These are phyloP conservation scores for Arachis monticola DNA, from an alignment of 331 rosid species.

Conservation along the genomic window DNA sequence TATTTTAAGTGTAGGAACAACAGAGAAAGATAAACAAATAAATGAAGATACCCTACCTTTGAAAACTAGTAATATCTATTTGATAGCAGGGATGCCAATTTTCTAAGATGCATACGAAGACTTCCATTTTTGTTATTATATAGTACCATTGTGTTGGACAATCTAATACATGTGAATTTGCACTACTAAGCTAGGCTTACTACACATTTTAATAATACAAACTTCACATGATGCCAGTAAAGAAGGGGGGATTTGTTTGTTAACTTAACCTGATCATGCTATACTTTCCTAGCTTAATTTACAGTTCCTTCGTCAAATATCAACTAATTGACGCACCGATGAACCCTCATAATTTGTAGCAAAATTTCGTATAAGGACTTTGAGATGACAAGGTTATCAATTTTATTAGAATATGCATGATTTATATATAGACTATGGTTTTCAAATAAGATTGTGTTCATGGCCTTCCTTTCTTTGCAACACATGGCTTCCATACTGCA, in stretches of 20 bases:
- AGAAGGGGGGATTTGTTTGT: background rate
- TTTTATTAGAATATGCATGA: background rate
- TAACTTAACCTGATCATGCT: background rate
- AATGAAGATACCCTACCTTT: background rate
- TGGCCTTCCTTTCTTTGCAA: slow-evolving; percentile 3
- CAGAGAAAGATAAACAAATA: background rate
- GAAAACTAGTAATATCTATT: slow-evolving; percentile 18
- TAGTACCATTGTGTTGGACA: background rate
- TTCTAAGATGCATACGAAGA: slow-evolving; percentile 18
- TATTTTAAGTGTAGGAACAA: background rate
- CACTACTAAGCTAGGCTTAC: background rate
- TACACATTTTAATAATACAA: background rate
- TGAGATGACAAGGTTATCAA: slow-evolving; percentile 4
- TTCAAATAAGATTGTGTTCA: background rate
- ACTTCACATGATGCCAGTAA: background rate
- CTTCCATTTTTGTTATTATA: background rate
- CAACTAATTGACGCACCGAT: background rate
- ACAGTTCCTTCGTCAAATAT: background rate
- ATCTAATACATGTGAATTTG: background rate
- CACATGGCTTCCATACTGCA: slow-evolving; percentile 2
- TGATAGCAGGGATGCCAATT: slow-evolving; percentile 28
- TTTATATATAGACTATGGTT: background rate
- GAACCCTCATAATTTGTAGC: slow-evolving; percentile 16
- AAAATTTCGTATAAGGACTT: slow-evolving; percentile 11
- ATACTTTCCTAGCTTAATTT: background rate